phyloP scores from a whole-genome alignment of 78 protist genomes.

The Ministeria vibrans region DNA sequence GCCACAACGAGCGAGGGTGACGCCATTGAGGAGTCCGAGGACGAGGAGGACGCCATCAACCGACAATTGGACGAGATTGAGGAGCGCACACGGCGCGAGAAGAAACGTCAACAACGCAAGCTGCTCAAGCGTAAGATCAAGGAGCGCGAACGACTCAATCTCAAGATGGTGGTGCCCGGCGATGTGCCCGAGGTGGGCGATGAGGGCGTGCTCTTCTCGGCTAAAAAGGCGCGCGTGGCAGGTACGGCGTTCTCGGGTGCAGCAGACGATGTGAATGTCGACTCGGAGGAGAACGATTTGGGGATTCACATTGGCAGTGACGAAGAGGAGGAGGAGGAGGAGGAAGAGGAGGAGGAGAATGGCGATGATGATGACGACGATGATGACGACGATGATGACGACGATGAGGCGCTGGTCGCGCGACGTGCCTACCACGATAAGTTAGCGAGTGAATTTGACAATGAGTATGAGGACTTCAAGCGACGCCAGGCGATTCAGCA shows the following conservation, averaged over 20 bases:
- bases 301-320: neutral
- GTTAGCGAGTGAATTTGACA: too few species aligned
- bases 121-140: neutral
- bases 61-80: neutral
- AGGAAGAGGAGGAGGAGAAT: neutral
- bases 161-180: conserved; percentile 26
- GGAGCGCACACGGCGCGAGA: neutral
- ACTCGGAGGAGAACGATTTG: neutral
- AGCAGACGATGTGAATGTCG: neutral
- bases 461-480: too few species aligned
- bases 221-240: neutral
- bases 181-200: conserved; percentile 3
- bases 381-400: conserved; percentile 1
- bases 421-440: too few species aligned
- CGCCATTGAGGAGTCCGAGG: neutral
- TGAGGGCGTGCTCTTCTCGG: conserved; percentile 26
- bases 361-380: neutral
- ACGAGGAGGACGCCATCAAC: neutral
- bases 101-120: neutral
- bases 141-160: conserved; percentile 20
- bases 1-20: neutral
- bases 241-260: neutral
- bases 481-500: too few species aligned
- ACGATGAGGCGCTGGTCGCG: neutral
- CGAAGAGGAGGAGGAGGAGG: conserved; percentile 16